Percentiles rank a stretch among this genome's conserved stretches.
These are phyloP conservation scores for Elsinoe ampelina DNA, from an alignment of 2,329 filamentous ascomycete species.

Conservation along the genomic window DNA sequence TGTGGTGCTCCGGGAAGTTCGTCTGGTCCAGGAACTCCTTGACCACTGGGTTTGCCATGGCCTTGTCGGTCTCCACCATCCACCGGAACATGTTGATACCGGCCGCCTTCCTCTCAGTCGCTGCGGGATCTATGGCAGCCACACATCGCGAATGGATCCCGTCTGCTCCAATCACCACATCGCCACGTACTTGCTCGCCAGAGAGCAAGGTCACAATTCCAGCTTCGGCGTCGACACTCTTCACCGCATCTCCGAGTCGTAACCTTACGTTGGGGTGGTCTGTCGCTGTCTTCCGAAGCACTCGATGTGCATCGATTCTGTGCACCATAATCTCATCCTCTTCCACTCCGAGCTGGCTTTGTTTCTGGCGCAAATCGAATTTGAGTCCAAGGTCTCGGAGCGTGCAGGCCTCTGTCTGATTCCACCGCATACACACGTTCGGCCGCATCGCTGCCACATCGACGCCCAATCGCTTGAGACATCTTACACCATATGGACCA, in stretches of 20 bases:
- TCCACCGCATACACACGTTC: constrained; percentile 14
- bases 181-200: constrained; percentile 13
- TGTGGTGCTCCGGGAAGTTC: constrained; percentile 1
- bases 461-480: constrained; percentile 30
- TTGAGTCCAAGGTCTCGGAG: constrained; percentile 9
- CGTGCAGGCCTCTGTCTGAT: constrained; percentile 16
- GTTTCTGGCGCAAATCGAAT: constrained; percentile 13
- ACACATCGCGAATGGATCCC: constrained; percentile 15
- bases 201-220: constrained; percentile 16
- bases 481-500: constrained; percentile 30
- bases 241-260: constrained; percentile 15
- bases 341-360: constrained; percentile 13
- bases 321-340: constrained; percentile 18
- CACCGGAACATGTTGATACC: constrained; percentile 14
- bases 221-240: constrained; percentile 16
- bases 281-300: constrained; percentile 15
- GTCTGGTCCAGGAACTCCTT: not conserved
- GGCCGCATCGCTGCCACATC: constrained; percentile 19
- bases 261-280: constrained; percentile 14
- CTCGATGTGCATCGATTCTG: constrained; percentile 19
- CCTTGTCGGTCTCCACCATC: constrained; percentile 6
- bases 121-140: constrained; percentile 5
- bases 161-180: constrained; percentile 20
- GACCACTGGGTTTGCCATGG: not conserved
- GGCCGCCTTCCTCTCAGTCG: not conserved